These are phyloP conservation scores for Fusarium sp. DNA, from an alignment of 2,329 filamentous ascomycete species.

Conservation along the genomic window DNA sequence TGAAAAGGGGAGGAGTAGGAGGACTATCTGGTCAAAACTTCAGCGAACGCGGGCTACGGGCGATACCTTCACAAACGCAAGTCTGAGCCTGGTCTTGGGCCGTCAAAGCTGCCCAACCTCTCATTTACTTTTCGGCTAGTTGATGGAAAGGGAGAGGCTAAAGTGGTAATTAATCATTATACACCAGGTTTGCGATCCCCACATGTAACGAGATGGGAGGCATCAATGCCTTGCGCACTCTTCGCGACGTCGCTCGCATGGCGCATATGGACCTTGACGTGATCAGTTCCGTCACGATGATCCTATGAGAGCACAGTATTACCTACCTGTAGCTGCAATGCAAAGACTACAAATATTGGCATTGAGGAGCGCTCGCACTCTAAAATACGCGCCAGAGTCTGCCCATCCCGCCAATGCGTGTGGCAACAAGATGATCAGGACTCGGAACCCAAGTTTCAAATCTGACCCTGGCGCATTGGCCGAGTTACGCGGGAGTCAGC, in stretches of 20 bases:
- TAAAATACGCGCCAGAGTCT: not conserved
- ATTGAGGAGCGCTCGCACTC: not conserved
- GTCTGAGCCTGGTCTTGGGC: not conserved
- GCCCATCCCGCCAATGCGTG: not conserved
- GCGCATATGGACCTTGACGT: no score
- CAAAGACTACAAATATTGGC: not conserved
- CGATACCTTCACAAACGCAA: not conserved
- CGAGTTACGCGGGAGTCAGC: not conserved
- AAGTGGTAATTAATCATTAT: not conserved
- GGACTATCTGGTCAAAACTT: not conserved
- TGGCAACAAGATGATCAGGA: not conserved
- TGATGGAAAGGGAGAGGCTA: not conserved
- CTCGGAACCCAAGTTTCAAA: not conserved
- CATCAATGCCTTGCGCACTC: not conserved
- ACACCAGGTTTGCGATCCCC: not conserved
- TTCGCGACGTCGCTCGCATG: no score
- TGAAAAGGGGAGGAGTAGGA: not conserved
- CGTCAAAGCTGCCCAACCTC: not conserved
- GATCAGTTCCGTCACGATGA: no score
- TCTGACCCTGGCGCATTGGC: not conserved
- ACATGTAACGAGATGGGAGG: not conserved
- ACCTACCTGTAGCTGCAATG: no score
- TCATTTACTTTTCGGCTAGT: not conserved
- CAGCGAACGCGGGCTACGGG: no score
- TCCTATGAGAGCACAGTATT: no score